These are phyloP conservation scores for Capsicum chinense DNA, from an alignment of 257 asterid species.

Conservation along the genomic window DNA sequence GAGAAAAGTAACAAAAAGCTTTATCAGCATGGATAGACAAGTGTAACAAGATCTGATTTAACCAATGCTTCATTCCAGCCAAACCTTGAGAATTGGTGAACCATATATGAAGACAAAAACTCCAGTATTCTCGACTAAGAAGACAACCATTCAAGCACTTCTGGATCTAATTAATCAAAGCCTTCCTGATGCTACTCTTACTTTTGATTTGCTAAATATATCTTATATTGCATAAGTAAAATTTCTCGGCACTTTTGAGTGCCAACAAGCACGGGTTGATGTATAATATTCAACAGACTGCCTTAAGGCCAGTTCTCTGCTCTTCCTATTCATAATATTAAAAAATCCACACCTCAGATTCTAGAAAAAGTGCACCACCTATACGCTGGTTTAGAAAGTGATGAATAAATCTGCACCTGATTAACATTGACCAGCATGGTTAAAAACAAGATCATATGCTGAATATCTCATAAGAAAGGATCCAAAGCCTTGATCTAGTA, in stretches of 20 bases:
- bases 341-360: neutral
- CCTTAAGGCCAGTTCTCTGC: neutral
- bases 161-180: conserved; percentile 16
- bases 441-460: conserved; percentile 1
- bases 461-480: conserved; percentile 22
- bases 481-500: conserved; percentile 16
- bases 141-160: neutral
- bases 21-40: neutral
- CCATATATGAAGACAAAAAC: neutral
- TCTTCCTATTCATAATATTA: neutral
- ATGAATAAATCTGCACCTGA: conserved; percentile 9
- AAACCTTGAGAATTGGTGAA: neutral
- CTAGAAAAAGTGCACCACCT: neutral
- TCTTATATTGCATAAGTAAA: conserved; percentile 10
- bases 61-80: neutral
- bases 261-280: neutral
- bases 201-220: neutral
- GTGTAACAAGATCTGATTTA: neutral
- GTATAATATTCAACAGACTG: neutral
- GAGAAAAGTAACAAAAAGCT: neutral
- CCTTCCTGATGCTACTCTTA: conserved; percentile 10
- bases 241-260: neutral
- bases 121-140: neutral
- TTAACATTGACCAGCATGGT: conserved; percentile 17
- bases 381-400: neutral